A percentile compares a stretch with the other conserved stretches of the same genome.
These are phyloP conservation scores for Ambrosia artemisiifolia DNA, from an alignment of 129 eudicot genomes.

Conservation along the genomic window DNA sequence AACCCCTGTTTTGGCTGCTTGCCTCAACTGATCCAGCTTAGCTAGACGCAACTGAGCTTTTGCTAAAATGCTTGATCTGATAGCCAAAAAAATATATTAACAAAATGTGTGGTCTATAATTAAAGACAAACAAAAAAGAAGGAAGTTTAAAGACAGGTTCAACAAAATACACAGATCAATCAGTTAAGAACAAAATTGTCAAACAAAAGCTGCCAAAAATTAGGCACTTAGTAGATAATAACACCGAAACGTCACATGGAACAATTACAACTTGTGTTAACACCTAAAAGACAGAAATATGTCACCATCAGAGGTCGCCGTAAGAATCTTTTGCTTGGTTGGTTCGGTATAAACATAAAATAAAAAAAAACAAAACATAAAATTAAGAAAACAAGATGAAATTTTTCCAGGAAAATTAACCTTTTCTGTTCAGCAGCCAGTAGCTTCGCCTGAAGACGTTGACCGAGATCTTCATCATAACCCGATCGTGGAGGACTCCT, in stretches of 20 bases:
- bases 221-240: constrained; percentile 25
- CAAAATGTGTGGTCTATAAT: neutral
- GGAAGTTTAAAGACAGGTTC: neutral
- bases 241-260: constrained; percentile 38
- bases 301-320: constrained; percentile 18
- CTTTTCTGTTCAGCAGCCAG: constrained; percentile 97
- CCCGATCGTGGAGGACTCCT: constrained; percentile 79
- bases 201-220: constrained; percentile 31
- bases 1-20: constrained; percentile 79
- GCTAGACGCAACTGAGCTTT: constrained; percentile 94
- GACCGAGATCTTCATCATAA: constrained; percentile 68
- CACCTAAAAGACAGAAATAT: constrained; percentile 24
- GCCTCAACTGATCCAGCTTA: constrained; percentile 77
- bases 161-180: constrained; percentile 12
- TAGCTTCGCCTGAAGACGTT: constrained; percentile 96
- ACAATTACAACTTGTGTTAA: constrained; percentile 8
- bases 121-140: constrained; percentile 9
- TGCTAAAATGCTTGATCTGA: constrained; percentile 81
- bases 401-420: constrained; percentile 19
- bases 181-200: constrained; percentile 2
- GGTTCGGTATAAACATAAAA: neutral
- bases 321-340: neutral
- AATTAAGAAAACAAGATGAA: neutral
- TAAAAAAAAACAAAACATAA: no score
- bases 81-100: neutral